Conservation (phyloP, 257 asterid genomes). For the Fraxinus cuspidata region DNA sequence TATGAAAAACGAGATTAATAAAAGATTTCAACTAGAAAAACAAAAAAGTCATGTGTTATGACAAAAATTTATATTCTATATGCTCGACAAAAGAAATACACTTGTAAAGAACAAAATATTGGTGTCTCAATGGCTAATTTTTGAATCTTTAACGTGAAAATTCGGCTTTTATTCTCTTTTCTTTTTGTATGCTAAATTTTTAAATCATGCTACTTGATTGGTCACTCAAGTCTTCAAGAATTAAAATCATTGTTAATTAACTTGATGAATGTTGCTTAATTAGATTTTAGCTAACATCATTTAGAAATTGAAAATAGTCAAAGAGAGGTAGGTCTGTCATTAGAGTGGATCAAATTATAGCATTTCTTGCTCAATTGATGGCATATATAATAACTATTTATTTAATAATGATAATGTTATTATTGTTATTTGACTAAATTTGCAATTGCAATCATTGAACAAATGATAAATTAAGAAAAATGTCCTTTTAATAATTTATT, state of each 20-base stretch:
- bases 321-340: neutral
- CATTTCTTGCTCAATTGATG: neutral
- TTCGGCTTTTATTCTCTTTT: neutral
- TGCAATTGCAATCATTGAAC: neutral
- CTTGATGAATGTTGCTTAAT: neutral
- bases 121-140: neutral
- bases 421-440: neutral
- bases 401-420: too few relatives aligned
- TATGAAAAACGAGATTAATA: neutral
- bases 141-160: neutral
- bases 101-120: neutral
- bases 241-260: neutral
- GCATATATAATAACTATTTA: neutral
- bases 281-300: neutral
- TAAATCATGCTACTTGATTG: neutral
- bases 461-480: neutral
- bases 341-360: neutral
- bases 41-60: neutral
- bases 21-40: neutral
- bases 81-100: neutral
- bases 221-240: neutral
- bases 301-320: neutral
- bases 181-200: neutral
- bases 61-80: neutral
- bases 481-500: neutral